Percentiles rank a stretch among this genome's conserved stretches.
phyloP scores from a whole-genome alignment of 805 yeast species.

The Lachancea thermotolerans region DNA sequence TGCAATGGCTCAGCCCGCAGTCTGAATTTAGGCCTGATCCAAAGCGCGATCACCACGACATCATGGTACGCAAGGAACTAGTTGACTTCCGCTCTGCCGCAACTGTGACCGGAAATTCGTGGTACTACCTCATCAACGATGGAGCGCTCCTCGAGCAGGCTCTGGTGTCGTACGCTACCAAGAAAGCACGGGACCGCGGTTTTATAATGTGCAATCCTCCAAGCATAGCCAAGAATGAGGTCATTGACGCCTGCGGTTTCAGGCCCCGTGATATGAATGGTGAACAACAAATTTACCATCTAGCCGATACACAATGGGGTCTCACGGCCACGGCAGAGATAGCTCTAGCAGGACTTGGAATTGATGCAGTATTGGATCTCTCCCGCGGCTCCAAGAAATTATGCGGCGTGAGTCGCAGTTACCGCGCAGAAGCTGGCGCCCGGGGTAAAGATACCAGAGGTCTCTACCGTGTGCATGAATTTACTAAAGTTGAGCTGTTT shows the following conservation, averaged over 20 bases:
- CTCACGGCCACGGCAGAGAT: conserved; percentile 95
- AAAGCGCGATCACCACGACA: conserved; percentile 53
- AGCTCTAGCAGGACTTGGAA: conserved; percentile 75
- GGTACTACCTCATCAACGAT: conserved; percentile 78
- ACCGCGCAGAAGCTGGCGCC: conserved; percentile 96
- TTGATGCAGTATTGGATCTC: conserved; percentile 41
- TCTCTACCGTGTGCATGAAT: conserved; percentile 90
- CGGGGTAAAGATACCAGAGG: conserved; percentile 91
- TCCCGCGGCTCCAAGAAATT: conserved; percentile 47
- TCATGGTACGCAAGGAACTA: conserved; percentile 61
- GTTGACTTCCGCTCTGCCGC: conserved; percentile 71
- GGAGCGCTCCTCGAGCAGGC: conserved; percentile 92
- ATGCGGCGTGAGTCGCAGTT: conserved; percentile 81
- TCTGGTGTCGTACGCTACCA: conserved; percentile 67
- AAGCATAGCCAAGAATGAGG: conserved; percentile 68
- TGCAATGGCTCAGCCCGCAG: conserved; percentile 45
- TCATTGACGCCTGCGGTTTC: conserved; percentile 87
- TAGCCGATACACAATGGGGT: conserved; percentile 50
- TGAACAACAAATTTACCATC: conserved; percentile 76
- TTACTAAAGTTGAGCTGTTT: conserved; percentile 89
- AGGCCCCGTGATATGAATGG: conserved; percentile 83
- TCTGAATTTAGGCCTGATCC: conserved; percentile 22
- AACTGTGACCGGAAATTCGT: conserved; percentile 67
- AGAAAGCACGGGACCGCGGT: conserved; percentile 57
- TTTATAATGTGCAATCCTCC: conserved; percentile 77